Evolutionary conservation across 768 basidiomycete species (phyloP).

Genomic region (Leucosporidium yakuticum): DNA sequence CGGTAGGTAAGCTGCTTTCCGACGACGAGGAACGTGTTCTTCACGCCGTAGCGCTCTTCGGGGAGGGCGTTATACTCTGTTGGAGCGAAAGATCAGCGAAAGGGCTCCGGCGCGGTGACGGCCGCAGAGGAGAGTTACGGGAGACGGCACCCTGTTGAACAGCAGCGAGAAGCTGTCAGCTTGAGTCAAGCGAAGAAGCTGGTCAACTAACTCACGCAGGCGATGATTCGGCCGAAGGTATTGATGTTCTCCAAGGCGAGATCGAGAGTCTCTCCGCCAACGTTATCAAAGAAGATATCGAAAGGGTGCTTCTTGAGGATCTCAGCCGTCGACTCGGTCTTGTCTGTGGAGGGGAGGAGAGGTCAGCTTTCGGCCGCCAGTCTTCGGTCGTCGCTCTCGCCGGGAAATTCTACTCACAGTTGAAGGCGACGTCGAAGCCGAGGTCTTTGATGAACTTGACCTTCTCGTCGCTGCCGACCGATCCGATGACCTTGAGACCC

Average conservation of each 20-base stretch:
- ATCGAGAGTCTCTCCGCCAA: conserved; percentile 38
- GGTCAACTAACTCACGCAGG: conserved; percentile 17
- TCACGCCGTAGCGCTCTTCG: conserved; percentile 25
- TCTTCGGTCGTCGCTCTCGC: too few relatives aligned
- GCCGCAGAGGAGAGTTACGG: neutral
- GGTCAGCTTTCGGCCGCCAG: neutral
- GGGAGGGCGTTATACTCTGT: conserved; percentile 29
- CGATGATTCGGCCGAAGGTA: conserved; percentile 32
- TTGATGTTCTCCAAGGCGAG: conserved; percentile 32
- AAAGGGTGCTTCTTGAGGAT: conserved; percentile 18
- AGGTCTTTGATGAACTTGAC: conserved; percentile 59
- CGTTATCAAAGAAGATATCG: conserved; percentile 40
- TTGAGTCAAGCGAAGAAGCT: too few relatives aligned
- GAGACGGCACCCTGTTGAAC: conserved; percentile 14
- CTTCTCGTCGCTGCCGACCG: conserved; percentile 66
- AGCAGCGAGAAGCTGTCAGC: too few relatives aligned
- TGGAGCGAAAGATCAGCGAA: neutral
- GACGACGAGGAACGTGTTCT: conserved; percentile 35
- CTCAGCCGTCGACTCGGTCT: conserved; percentile 33
- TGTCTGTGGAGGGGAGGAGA: conserved; percentile 18
- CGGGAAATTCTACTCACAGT: conserved; percentile 46
- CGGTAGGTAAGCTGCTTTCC: conserved; percentile 34
- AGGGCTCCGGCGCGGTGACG: neutral
- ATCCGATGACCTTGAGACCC: conserved; percentile 61
- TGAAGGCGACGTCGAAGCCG: conserved; percentile 64